Conservation (phyloP, 495 filamentous ascomycete species). For the Hyaloscypha bicolor region DNA sequence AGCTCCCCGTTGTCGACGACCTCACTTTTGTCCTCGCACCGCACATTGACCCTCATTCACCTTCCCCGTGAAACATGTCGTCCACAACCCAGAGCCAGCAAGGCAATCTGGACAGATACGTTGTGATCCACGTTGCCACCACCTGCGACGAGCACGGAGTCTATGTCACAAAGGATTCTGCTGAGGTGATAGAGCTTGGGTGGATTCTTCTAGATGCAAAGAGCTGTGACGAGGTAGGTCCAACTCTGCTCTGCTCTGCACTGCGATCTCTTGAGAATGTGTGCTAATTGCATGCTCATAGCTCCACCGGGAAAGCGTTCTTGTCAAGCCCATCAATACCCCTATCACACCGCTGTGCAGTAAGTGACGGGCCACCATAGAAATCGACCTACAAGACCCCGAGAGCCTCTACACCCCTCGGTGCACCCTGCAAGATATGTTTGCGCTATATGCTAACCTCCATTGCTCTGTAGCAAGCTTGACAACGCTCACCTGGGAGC, state of each 20-base stretch:
- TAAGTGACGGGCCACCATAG: conserved; percentile 56
- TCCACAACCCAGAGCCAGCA: conserved; percentile 30
- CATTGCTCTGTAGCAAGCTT: conserved; percentile 65
- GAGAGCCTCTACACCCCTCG: conserved; percentile 21
- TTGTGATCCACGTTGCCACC: conserved; percentile 97
- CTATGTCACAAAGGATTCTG: conserved; percentile 98
- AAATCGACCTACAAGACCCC: conserved; percentile 1
- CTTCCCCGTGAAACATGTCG: conserved; percentile 25
- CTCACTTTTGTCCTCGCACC: conserved; percentile 12
- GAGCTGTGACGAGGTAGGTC: conserved; percentile 82
- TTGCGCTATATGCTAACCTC: conserved; percentile 23
- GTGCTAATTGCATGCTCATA: conserved; percentile 42
- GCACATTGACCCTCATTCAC: conserved; percentile 1
- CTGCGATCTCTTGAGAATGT: neutral
- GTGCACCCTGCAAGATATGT: neutral
- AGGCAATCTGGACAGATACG: conserved; percentile 85
- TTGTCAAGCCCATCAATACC: conserved; percentile 97
- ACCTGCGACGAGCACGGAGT: conserved; percentile 99
- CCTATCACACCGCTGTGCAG: conserved; percentile 98
- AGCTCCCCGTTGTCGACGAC: conserved; percentile 20
- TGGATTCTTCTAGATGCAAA: conserved; percentile 96
- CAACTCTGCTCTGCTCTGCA: neutral
- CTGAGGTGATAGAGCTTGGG: conserved; percentile 97
- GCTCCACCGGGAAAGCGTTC: conserved; percentile 92
- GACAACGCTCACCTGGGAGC: conserved; percentile 98